Conservation (phyloP, 140 eudicot species). For the Ambrosia hybrid region DNA sequence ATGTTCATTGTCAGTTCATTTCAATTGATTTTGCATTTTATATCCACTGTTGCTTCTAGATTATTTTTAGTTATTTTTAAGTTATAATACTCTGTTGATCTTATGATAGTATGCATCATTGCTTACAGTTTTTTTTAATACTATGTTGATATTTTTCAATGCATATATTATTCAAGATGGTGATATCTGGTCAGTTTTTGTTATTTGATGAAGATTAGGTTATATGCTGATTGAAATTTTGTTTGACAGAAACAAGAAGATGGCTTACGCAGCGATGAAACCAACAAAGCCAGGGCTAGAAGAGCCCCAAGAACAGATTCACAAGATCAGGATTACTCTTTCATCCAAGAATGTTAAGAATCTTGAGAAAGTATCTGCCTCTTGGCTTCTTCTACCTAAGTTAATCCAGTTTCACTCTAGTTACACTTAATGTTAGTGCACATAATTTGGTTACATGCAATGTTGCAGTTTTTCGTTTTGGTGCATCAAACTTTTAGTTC, state of each 20-base stretch:
- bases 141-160: too few relatives aligned
- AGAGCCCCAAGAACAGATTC: conserved; percentile 47
- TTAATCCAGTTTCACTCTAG: background rate
- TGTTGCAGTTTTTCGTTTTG: background rate
- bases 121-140: too few relatives aligned
- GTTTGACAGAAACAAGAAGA: conserved; percentile 24
- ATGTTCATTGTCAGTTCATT: too few relatives aligned
- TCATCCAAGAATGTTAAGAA: conserved; percentile 44
- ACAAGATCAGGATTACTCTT: conserved; percentile 46
- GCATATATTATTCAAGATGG: background rate
- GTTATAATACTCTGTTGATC: too few relatives aligned
- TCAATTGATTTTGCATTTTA: too few relatives aligned
- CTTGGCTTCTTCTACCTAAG: background rate
- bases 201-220: background rate
- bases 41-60: too few relatives aligned
- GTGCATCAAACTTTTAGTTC: conserved; percentile 9
- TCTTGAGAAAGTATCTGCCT: conserved; percentile 36
- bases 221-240: background rate
- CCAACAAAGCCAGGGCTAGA: conserved; percentile 42
- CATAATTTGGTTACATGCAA: background rate
- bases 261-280: conserved; percentile 50
- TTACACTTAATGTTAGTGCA: background rate
- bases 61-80: too few relatives aligned
- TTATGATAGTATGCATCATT: too few relatives aligned
- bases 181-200: background rate